A percentile compares a stretch with the other conserved stretches of the same genome.
Evolutionary conservation across 805 yeast species (phyloP).

Genomic region (Ogataea ganodermae): DNA sequence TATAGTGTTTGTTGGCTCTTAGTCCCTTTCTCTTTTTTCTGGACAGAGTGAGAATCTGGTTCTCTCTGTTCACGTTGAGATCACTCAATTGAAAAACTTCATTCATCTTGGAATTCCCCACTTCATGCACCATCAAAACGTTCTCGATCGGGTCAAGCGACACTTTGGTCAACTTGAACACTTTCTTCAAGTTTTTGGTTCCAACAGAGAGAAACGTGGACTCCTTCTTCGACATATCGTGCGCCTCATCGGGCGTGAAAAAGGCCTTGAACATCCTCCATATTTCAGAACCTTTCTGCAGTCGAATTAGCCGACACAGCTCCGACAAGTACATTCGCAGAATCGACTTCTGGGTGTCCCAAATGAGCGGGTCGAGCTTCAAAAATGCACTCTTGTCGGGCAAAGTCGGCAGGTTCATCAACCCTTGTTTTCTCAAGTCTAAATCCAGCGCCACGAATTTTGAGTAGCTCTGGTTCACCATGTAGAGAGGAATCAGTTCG

Average conservation of each 20-base stretch:
- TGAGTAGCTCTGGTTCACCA: slow-evolving; percentile 61
- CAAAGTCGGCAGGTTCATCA: slow-evolving; percentile 26
- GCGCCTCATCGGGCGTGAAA: slow-evolving; percentile 32
- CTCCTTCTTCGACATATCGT: slow-evolving; percentile 26
- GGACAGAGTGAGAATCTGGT: slow-evolving; percentile 29
- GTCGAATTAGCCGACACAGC: slow-evolving; percentile 27
- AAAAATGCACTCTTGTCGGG: slow-evolving; percentile 31
- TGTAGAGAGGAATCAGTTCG: slow-evolving; percentile 62
- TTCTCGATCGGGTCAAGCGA: slow-evolving; percentile 27
- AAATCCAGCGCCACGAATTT: slow-evolving; percentile 65
- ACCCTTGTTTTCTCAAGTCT: slow-evolving; percentile 49
- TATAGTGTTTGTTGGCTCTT: slow-evolving; percentile 34
- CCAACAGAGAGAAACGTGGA: slow-evolving; percentile 31
- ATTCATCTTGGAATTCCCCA: slow-evolving; percentile 17
- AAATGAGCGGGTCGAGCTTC: slow-evolving; percentile 33
- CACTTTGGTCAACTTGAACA: slow-evolving; percentile 18
- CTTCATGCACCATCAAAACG: slow-evolving; percentile 25
- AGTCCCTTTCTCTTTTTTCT: slow-evolving; percentile 36
- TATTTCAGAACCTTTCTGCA: slow-evolving; percentile 21
- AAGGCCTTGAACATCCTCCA: slow-evolving; percentile 30
- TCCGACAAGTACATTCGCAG: slow-evolving; percentile 34
- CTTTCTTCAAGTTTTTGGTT: slow-evolving; percentile 29
- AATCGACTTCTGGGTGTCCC: slow-evolving; percentile 37
- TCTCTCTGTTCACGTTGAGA: slow-evolving; percentile 23
- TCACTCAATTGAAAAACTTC: slow-evolving; percentile 29